Evolutionary conservation across 1,284 basidiomycete species (phyloP), one percentile per base, ranked within the genome.

Genomic region (Trametes versicolor): DNA sequence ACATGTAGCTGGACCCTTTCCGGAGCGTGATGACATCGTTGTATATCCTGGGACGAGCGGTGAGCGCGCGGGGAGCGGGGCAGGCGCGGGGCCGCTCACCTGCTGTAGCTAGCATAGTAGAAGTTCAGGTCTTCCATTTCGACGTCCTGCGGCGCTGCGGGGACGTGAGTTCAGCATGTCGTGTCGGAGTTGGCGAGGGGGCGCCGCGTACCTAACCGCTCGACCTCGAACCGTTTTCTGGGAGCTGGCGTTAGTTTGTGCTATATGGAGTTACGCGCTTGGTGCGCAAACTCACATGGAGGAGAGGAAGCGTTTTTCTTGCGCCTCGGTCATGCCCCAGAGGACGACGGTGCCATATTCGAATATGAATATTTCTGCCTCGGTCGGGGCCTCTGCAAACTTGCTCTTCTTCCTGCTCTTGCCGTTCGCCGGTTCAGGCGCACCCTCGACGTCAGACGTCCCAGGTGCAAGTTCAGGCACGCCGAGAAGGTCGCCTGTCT

Each of bases 81-180:
- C 66, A 51, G 45, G 47, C 23, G 64, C 15, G 19, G 1, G 55
- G 68, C 65, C 50, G 72, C 86, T 67, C 76, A 93, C 94, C 95
- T 89, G 77, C 94, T 96, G 76, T 98, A 98, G 76, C 97, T 96
- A 19, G 96, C 96, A 73, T 97, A 96, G 75, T 99, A 99, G 79
- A 93, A 98, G 78, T 98, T 98, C 51, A 99, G 82, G 74, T 99
- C 97, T 82, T 98, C 97, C 90, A 94, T 96, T 79, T 99, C 96
- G 21, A 96, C 83, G 70, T 92, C 91, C 58, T 96, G 91, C 13
- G 91, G 82, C 54, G 88, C 93, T 94, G 70, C 45, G 63, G 27
- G 45, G n/a, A 25, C n/a, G 45, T 51, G 21, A 39, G 61, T 64
- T 32, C 37, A 13, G 32, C 1, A 61, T 32, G 51, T 19, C 60